Base-by-base conservation (phyloP, 2,329 filamentous ascomycete species). In the Aurifilum marmelostoma region DNA sequence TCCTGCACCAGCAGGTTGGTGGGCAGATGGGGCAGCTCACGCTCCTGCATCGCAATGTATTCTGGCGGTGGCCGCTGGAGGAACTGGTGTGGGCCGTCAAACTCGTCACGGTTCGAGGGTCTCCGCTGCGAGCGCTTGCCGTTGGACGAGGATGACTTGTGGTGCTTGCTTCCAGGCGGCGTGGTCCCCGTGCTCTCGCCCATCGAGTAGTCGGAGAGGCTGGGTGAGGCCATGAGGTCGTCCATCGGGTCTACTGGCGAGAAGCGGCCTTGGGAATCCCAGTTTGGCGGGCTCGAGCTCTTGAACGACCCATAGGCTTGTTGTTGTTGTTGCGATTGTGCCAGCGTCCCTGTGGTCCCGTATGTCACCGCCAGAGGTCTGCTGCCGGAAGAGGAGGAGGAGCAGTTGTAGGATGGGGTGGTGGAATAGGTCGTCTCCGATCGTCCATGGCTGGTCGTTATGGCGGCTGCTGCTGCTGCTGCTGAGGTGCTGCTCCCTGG, bases 61-160 rank as follows among this genome's bases (percentile, higher is more conserved):
- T 90, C 88, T 67, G 89, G 85, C 29, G 90, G 85, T 52, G 92
- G 92, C 60, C 89, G 87, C 72, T 92, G 89, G 73, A 97, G 83
- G 73, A 94, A 90, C 78, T 97, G 93, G 74, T 94, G 91, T 11
- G 93, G 92, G 2, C 93, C 93, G 80, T 96, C 93, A 80, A 97
- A 97, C 80, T 96, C 93, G 83, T 97, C 93, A 71, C 93, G 87
- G 81, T 94, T 94, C 56, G 91, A 92, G 34, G 92, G 89, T 39
- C 91, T 87, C 74, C 91, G 86, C 76, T 92, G 90, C 21, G 86
- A 81, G 54, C 84, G 82, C 65, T 80, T 79, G 75, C 87, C 87
- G 64, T 81, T 80, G 63, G 79, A 79, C 63, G 79, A 79, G 63
- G 79, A 79, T 56, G 78, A 76, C 74, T 85, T 87, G 69, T 79